These are phyloP conservation scores for Agaricus bisporus DNA, from an alignment of 768 basidiomycete genomes.

Conservation along the genomic window DNA sequence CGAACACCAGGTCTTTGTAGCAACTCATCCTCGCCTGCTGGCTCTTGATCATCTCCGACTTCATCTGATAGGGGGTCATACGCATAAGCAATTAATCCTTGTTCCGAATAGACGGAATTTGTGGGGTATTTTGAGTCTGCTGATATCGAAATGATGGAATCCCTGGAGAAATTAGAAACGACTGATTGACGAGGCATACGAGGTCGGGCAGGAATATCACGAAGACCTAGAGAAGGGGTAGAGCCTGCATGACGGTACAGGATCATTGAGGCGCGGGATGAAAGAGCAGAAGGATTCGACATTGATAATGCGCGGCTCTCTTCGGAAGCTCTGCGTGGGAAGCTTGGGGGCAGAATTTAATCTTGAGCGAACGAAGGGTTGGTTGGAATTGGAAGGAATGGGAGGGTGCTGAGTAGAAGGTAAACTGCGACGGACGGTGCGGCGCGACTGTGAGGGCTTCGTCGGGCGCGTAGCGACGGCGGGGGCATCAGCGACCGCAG, in stretches of 20 bases:
- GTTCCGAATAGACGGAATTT: slow-evolving; percentile 10
- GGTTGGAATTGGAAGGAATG: neutral
- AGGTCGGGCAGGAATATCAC: neutral
- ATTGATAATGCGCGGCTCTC: slow-evolving; percentile 10
- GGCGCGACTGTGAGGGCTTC: neutral
- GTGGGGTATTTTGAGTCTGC: slow-evolving; percentile 27
- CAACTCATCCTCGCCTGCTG: slow-evolving; percentile 51
- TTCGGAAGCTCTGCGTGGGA: slow-evolving; percentile 4
- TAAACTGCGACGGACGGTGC: slow-evolving; percentile 3
- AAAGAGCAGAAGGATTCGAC: slow-evolving; percentile 11
- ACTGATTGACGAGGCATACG: slow-evolving; percentile 15
- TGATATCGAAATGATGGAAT: slow-evolving; percentile 21
- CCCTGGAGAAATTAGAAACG: slow-evolving; percentile 21
- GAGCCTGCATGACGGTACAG: slow-evolving; percentile 24
- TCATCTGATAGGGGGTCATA: slow-evolving; percentile 46
- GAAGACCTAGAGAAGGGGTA: neutral
- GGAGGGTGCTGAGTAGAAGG: slow-evolving; percentile 5
- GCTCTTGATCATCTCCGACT: slow-evolving; percentile 25
- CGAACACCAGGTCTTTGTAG: slow-evolving; percentile 42
- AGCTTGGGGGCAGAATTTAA: neutral
- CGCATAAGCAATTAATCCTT: slow-evolving; percentile 52
- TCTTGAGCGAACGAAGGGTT: neutral
- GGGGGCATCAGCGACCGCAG: neutral
- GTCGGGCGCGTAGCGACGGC: neutral
- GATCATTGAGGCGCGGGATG: slow-evolving; percentile 26